Conservation (phyloP, 2,329 filamentous ascomycete species). For the Talaromyces albobiverticillius region DNA sequence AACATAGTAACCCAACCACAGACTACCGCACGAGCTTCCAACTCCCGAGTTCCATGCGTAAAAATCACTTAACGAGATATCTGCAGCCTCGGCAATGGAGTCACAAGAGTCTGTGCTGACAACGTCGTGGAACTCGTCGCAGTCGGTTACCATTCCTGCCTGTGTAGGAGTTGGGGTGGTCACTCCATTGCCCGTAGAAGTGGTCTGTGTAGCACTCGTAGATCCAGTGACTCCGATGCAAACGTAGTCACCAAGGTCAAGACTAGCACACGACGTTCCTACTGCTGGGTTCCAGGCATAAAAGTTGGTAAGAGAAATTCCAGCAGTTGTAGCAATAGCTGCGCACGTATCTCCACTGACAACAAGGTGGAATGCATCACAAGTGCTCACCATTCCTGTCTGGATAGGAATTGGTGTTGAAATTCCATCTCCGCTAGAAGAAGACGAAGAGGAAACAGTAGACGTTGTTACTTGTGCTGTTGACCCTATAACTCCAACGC, state of each 20-base stretch:
- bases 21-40: not conserved
- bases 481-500: not conserved
- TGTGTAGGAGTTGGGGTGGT: not conserved
- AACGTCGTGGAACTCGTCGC: not conserved
- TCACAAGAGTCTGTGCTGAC: not conserved
- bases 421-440: not conserved
- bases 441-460: not conserved
- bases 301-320: not conserved
- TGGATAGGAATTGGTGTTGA: not conserved
- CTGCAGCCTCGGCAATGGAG: not conserved
- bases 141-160: slow-evolving; percentile 2
- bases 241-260: not conserved
- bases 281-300: not conserved
- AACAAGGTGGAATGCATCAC: not conserved
- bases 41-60: not conserved
- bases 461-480: not conserved
- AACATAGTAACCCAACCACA: not conserved
- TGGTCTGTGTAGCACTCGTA: not conserved
- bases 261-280: not conserved
- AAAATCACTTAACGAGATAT: not conserved
- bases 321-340: not conserved
- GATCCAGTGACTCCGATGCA: not conserved
- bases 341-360: not conserved
- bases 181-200: not conserved
- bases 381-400: slow-evolving; percentile 1